These are phyloP conservation scores for Microcera coccophila DNA, from an alignment of 2,329 filamentous ascomycete genomes.

Conservation along the genomic window DNA sequence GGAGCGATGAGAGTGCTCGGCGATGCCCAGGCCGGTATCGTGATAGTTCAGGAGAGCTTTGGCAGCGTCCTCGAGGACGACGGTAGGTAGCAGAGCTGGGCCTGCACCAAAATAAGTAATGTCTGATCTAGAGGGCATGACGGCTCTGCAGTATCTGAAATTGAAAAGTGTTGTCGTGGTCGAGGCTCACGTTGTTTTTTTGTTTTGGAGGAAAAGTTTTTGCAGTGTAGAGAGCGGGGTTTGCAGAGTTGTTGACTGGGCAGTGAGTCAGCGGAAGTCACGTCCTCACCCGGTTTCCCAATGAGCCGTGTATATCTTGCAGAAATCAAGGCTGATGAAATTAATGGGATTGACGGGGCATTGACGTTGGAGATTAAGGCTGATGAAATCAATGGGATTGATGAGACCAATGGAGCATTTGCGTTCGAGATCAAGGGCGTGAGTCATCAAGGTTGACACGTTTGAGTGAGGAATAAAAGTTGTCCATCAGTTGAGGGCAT, in stretches of 20 bases:
- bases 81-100: conserved; percentile 78
- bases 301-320: too few relatives aligned
- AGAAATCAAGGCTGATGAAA: conserved; percentile 18
- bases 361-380: conserved; percentile 17
- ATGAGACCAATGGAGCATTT: conserved; percentile 17
- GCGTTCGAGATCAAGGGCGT: conserved; percentile 13
- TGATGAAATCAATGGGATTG: conserved; percentile 10
- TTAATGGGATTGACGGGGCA: conserved; percentile 9
- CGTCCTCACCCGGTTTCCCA: too few relatives aligned
- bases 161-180: too few relatives aligned
- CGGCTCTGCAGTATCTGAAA: conserved; percentile 5
- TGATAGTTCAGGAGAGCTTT: conserved; percentile 78
- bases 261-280: too few relatives aligned
- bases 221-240: too few relatives aligned
- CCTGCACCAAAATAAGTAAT: conserved; percentile 88
- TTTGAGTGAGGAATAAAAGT: conserved; percentile 15
- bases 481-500: conserved; percentile 7
- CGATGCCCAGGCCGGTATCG: conserved; percentile 75
- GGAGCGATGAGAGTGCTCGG: conserved; percentile 88
- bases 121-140: conserved; percentile 72
- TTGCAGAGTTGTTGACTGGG: too few relatives aligned
- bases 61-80: conserved; percentile 73
- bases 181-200: too few relatives aligned
- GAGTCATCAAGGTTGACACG: conserved; percentile 16
- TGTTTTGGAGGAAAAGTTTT: too few relatives aligned